Percentiles rank a stretch among this genome's conserved stretches.
Conservation (phyloP, 495 filamentous ascomycete genomes). For the Lepidopterella palustris region DNA sequence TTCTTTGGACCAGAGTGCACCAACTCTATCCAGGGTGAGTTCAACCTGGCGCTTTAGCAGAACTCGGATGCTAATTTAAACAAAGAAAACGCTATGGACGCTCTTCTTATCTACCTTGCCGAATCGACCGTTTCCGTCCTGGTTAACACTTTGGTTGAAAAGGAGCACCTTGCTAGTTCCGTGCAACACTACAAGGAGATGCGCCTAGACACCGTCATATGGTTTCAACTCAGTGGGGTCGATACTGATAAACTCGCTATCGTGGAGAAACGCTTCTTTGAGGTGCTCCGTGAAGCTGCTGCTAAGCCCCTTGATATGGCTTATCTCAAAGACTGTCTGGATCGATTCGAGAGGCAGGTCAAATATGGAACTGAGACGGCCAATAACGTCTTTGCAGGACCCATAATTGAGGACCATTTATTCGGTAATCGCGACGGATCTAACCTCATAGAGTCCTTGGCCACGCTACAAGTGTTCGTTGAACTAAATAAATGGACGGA, state of each 20-base stretch:
- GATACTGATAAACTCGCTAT: slow-evolving; percentile 74
- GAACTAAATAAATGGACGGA: slow-evolving; percentile 73
- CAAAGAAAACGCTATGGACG: slow-evolving; percentile 53
- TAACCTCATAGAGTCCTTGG: slow-evolving; percentile 59
- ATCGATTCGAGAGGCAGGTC: slow-evolving; percentile 66
- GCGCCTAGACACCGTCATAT: slow-evolving; percentile 75
- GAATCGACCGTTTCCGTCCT: slow-evolving; percentile 88
- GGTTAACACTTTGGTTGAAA: slow-evolving; percentile 89
- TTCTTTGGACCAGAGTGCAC: slow-evolving; percentile 79
- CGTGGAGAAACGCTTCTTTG: slow-evolving; percentile 80
- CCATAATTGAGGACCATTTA: slow-evolving; percentile 83
- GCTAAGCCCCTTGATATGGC: slow-evolving; percentile 76
- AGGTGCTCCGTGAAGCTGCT: slow-evolving; percentile 72
- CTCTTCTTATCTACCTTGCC: slow-evolving; percentile 74
- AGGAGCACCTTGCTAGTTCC: slow-evolving; percentile 81
- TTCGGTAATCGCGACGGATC: slow-evolving; percentile 83
- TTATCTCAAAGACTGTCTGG: slow-evolving; percentile 81
- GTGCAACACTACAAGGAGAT: slow-evolving; percentile 68
- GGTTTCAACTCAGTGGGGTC: slow-evolving; percentile 75
- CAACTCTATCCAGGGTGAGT: slow-evolving; percentile 51
- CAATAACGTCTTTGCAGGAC: slow-evolving; percentile 65
- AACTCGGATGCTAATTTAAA: too few species aligned
- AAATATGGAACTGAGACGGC: slow-evolving; percentile 74
- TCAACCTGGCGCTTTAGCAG: too few species aligned
- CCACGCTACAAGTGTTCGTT: slow-evolving; percentile 66